These are phyloP conservation scores for Trifolium pratense DNA, from an alignment of 306 rosid species.

Conservation along the genomic window DNA sequence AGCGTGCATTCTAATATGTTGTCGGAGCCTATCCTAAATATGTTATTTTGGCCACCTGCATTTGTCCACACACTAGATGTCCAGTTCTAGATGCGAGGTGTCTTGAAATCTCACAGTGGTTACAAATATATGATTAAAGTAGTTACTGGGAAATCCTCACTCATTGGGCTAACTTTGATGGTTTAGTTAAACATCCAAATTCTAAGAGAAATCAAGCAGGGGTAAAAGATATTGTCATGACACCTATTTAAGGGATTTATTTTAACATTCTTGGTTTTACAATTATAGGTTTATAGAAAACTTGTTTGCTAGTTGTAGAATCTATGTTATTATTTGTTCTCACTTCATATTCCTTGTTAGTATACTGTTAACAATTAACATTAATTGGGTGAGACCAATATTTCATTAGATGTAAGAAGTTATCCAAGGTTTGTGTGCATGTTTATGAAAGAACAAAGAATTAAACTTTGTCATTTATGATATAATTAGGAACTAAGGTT, in stretches of 20 bases:
- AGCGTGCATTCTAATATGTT: too few species aligned
- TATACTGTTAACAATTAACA: neutral
- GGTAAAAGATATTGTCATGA: neutral
- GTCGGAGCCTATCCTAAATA: neutral
- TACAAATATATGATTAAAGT: neutral
- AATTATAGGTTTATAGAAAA: conserved; percentile 10
- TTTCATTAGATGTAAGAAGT: conserved; percentile 18
- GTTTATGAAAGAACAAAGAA: conserved; percentile 25
- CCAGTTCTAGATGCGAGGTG: neutral
- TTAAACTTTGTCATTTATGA: conserved; percentile 15
- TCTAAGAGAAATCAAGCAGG: neutral
- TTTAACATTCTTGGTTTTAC: neutral
- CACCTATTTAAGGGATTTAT: conserved; percentile 2
- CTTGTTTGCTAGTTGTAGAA: conserved; percentile 26
- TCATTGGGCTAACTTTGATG: neutral
- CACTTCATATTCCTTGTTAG: neutral
- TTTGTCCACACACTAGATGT: neutral
- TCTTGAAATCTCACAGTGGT: neutral
- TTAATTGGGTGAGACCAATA: conserved; percentile 11
- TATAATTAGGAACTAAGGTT: conserved; percentile 1
- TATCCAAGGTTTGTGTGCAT: neutral
- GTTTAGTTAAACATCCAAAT: neutral
- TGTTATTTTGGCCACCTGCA: neutral
- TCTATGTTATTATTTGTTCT: conserved; percentile 7
- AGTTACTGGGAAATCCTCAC: neutral